Base-by-base conservation (phyloP, 805 yeast genomes). In the Metschnikowia cerradonensis region DNA sequence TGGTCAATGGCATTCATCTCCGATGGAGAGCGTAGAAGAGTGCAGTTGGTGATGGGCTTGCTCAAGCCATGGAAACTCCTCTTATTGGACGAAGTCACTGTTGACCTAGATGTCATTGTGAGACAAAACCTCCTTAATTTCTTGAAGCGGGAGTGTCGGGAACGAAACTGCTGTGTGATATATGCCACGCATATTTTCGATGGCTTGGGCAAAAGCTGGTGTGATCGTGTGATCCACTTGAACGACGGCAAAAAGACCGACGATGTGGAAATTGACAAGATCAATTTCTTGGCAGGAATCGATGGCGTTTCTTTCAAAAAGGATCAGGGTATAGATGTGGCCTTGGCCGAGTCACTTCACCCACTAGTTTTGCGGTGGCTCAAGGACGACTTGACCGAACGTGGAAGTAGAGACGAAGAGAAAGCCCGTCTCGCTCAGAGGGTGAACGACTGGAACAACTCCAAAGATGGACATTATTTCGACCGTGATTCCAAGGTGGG, bases 131-230 rank as follows among this genome's bases (percentile, higher is more conserved):
- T 94, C 45, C 71, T 94, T 54, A 72, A 76, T 1, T 94, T 88
- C 64, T 72, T 94, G 59, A 78, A 77, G 56, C 62, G 68, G n/a
- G 99, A 94, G 65, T 89, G 97, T 4, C 73, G 71, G 45, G 63
- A 71, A 0, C 76, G 98, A 52, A 68, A 77, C 17, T 83, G 95
- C 53, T 82, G 90, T 44, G 88, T 94, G 35, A 83, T 92, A 3
- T 94, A 94, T 64, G 94, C 98, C 2, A 94, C 99, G 0, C 99
- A 94, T 63, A 94, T 94, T 44, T 94, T 94, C 67, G 99, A 94
- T 62, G 99, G 99, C 0, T 77, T 94, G 51, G 90, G 89, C 13
- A 75, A 77, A 43, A 54, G 57, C 30, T 94, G 98, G 96, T 96
- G 97, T 30, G 87, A 95, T 36, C 75, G 86, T 48, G 73, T 94